Percentiles rank a stretch among this genome's conserved stretches.
Conservation (phyloP, 2,329 filamentous ascomycete genomes). For the Talaromyces sp. region DNA sequence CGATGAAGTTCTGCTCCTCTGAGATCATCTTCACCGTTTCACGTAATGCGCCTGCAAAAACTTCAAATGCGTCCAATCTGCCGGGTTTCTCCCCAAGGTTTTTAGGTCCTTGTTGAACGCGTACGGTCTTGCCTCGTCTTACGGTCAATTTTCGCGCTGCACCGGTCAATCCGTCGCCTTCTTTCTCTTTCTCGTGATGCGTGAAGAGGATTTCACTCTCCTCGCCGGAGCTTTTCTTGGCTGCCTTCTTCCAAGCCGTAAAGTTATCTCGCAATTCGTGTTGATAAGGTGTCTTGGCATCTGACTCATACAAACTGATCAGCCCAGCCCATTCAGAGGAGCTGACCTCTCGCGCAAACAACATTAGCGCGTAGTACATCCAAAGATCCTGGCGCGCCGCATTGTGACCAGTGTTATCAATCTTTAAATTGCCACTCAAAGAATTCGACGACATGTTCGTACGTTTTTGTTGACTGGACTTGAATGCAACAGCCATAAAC, state of each 20-base stretch:
- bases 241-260: constrained; percentile 74
- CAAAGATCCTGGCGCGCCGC: constrained; percentile 71
- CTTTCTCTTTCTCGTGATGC: constrained; percentile 81
- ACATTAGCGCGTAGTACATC: constrained; percentile 81
- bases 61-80: constrained; percentile 71
- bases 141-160: constrained; percentile 88
- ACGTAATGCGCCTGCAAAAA: constrained; percentile 74
- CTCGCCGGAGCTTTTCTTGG: constrained; percentile 69
- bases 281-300: constrained; percentile 72
- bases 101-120: constrained; percentile 43
- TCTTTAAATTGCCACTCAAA: constrained; percentile 51
- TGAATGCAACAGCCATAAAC: constrained; percentile 79
- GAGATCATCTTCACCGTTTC: constrained; percentile 79
- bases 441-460: constrained; percentile 55
- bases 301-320: constrained; percentile 75
- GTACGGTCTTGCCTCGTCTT: constrained; percentile 79
- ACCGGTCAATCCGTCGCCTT: constrained; percentile 63
- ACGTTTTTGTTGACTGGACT: constrained; percentile 67
- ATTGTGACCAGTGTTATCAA: constrained; percentile 69
- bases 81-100: constrained; percentile 55
- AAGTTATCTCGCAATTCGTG: constrained; percentile 76
- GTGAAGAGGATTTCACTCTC: constrained; percentile 87
- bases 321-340: constrained; percentile 74
- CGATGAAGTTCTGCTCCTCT: constrained; percentile 93
- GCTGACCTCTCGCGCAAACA: constrained; percentile 86